These are phyloP conservation scores for Mycena galericulata DNA, from an alignment of 768 basidiomycete genomes.

Conservation along the genomic window DNA sequence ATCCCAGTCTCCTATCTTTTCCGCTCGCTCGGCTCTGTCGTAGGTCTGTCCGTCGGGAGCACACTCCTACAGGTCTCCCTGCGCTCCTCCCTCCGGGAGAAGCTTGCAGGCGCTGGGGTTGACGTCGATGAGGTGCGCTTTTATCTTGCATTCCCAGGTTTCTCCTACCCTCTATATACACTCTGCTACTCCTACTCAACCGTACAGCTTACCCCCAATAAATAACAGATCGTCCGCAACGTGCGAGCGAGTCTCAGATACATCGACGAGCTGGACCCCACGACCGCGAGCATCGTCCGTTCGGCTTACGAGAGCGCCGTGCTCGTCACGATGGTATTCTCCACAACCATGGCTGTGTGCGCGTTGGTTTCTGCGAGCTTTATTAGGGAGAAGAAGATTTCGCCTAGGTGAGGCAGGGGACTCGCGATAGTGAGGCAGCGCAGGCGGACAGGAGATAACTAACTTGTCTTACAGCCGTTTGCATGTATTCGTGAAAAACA, in stretches of 20 bases:
- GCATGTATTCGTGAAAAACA: too few species aligned
- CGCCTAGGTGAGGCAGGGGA: background rate
- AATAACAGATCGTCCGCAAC: slow-evolving; percentile 56
- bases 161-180: background rate
- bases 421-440: too few species aligned
- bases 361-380: slow-evolving; percentile 61
- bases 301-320: slow-evolving; percentile 59
- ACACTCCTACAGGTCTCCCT: slow-evolving; percentile 67
- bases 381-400: slow-evolving; percentile 59
- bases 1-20: slow-evolving; percentile 72
- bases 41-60: slow-evolving; percentile 68
- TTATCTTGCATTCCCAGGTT: too few species aligned
- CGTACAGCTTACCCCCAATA: background rate
- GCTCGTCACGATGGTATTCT: slow-evolving; percentile 61
- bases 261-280: slow-evolving; percentile 56
- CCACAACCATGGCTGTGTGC: slow-evolving; percentile 53
- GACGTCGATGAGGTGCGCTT: slow-evolving; percentile 69
- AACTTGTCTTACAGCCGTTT: background rate
- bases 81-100: slow-evolving; percentile 53
- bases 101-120: slow-evolving; percentile 49
- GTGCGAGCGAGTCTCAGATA: slow-evolving; percentile 64
- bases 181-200: background rate
- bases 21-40: slow-evolving; percentile 70
- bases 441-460: background rate
- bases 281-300: slow-evolving; percentile 50